Conservation (phyloP, 805 yeast genomes). For the Scheffersomyces amazonensis region DNA sequence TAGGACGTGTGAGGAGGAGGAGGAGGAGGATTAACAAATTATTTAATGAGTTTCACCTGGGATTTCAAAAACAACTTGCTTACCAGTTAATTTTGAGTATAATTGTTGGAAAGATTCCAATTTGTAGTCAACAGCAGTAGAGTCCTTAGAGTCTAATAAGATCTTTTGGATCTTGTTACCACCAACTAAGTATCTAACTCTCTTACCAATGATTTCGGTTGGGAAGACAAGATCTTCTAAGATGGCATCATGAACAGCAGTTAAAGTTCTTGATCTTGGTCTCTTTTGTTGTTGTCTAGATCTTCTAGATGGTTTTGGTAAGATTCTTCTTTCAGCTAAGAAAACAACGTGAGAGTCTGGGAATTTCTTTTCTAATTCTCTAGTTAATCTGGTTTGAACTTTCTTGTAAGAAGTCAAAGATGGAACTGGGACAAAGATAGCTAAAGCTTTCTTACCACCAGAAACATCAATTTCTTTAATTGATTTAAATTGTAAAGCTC, state of each 20-base stretch:
- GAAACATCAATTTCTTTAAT: conserved; percentile 97
- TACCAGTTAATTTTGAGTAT: conserved; percentile 98
- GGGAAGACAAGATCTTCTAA: conserved; percentile 99
- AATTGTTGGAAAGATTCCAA: conserved; percentile 98
- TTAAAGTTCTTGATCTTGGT: conserved; percentile 99
- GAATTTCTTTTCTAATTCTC: conserved; percentile 99
- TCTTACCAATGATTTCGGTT: conserved; percentile 98
- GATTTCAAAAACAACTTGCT: conserved; percentile 98
- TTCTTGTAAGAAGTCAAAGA: conserved; percentile 89
- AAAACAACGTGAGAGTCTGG: conserved; percentile 99
- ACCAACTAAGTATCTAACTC: conserved; percentile 98
- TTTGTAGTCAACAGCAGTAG: conserved; percentile 95
- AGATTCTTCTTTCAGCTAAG: conserved; percentile 99
- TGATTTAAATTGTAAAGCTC: conserved; percentile 98
- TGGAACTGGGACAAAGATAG: conserved; percentile 97
- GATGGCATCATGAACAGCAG: conserved; percentile 97
- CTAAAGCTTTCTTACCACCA: conserved; percentile 98
- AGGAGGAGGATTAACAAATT: conserved; percentile 1
- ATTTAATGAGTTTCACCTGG: conserved; percentile 45
- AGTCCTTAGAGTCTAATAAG: conserved; percentile 96
- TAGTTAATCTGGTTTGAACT: conserved; percentile 95
- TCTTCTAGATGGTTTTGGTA: conserved; percentile 97
- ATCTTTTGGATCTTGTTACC: conserved; percentile 98
- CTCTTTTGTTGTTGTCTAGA: conserved; percentile 96
- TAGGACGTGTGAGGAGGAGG: not conserved